phyloP scores from a whole-genome alignment of 2,329 filamentous ascomycete species.

The Pseudogymnoascus sp. region DNA sequence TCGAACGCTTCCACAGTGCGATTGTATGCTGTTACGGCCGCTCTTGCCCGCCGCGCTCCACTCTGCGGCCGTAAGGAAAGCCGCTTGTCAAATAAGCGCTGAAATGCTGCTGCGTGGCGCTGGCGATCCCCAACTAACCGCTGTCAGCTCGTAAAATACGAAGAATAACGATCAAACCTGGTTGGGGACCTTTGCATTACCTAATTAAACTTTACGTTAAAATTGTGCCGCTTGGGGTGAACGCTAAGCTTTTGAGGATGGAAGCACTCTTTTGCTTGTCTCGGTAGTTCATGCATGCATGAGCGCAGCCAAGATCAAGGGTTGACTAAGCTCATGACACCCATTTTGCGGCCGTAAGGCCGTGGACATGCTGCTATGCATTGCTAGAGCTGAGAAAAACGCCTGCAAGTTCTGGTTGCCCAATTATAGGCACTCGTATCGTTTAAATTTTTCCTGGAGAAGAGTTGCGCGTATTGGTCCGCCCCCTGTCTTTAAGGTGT shows the following conservation, averaged over 20 bases:
- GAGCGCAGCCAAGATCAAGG: not conserved
- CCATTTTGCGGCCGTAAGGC: not conserved
- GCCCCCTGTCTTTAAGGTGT: not conserved
- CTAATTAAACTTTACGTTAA: not conserved
- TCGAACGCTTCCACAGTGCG: no score
- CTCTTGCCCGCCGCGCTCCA: no score
- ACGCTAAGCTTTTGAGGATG: not conserved
- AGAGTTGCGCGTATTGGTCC: not conserved
- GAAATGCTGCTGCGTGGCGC: not conserved
- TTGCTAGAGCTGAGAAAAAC: not conserved
- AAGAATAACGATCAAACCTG: not conserved
- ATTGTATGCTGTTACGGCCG: no score
- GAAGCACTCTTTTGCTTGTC: not conserved
- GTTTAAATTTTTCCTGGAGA: not conserved
- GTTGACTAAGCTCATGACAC: not conserved
- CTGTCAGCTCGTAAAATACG: not conserved
- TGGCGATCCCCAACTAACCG: not conserved
- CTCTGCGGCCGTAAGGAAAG: not conserved
- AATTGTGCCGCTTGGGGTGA: not conserved
- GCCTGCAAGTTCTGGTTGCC: not conserved
- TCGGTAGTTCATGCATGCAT: not conserved
- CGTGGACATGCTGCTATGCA: not conserved
- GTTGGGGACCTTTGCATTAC: not conserved
- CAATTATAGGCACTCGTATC: not conserved
- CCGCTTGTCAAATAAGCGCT: not conserved